Evolutionary conservation across 140 eudicot genomes (phyloP), one percentile per base, ranked within the genome.

Genomic region (Erigeron philadelphicus): DNA sequence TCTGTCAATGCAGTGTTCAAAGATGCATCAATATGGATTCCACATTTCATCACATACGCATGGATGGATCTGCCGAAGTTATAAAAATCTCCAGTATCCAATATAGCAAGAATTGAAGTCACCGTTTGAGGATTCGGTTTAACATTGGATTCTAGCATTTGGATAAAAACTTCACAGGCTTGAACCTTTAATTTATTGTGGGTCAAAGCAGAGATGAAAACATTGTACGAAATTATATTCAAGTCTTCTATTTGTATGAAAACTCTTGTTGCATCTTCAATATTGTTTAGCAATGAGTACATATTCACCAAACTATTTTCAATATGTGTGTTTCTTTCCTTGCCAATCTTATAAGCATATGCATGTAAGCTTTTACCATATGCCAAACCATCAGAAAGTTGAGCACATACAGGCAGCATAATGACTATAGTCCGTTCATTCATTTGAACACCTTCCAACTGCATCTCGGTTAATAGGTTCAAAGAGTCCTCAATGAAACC

Each of bases 351-450:
- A 57, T 77, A 54, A 46, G 79, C 84, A 64, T 77, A 75, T 11
- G 83, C 85, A 54, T 85, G 90, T 75, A 85, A 71, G 75, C 82
- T 66, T 77, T 52, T 77, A 58, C 83, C 76, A 19, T 67, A 68
- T 64, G 52, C n/a, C 65, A 80, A 74, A 50, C 86, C 83, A 49
- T 66, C 52, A 3, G 74, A 73, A 40, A 79, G 59, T 17, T 77
- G 72, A 35, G 47, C 80, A 72, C 85, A 80, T 19, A 71, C 42
- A 45, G 73, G 74, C 56, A 82, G 67, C 9, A 82, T 11, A 35
- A 80, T 75, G 67, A 75, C 76, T 43, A 85, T 21, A 12, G 87
- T 82, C 15, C 81, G 68, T 78, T 82, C 87, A 57, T 74, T 72
- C 54, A 64, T 68, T 52, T 57, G 64, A 61, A 76, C 42, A 23